These are phyloP conservation scores for Striga hermonthica DNA, from an alignment of 305 asterid species.

Conservation along the genomic window DNA sequence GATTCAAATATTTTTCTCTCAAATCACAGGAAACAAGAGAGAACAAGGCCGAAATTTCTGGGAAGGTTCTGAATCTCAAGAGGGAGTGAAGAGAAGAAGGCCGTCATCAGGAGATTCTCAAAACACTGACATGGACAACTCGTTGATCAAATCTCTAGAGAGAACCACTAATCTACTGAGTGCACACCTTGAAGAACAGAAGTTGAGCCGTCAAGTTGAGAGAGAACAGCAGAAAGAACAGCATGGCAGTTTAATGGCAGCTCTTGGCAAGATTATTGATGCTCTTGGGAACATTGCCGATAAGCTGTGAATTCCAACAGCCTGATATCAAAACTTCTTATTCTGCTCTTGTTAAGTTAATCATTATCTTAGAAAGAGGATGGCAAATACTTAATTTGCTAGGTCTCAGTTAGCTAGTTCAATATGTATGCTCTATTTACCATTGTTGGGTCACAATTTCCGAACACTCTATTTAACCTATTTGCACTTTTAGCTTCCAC, in stretches of 20 bases:
- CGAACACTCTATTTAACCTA: too few relatives aligned
- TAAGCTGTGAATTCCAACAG: slow-evolving; percentile 32
- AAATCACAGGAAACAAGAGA: slow-evolving; percentile 40
- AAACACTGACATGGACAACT: slow-evolving; percentile 26
- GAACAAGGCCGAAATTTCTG: slow-evolving; percentile 32
- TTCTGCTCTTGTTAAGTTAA: neutral
- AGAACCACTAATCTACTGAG: slow-evolving; percentile 34
- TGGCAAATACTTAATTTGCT: too few relatives aligned
- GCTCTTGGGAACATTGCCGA: slow-evolving; percentile 40
- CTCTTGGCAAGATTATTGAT: slow-evolving; percentile 38
- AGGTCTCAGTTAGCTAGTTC: too few relatives aligned
- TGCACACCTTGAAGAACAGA: slow-evolving; percentile 41
- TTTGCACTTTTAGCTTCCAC: too few relatives aligned
- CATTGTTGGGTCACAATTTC: too few relatives aligned
- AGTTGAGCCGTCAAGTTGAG: slow-evolving; percentile 29
- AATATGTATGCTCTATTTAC: too few relatives aligned
- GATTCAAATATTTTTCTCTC: slow-evolving; percentile 14
- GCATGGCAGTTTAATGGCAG: slow-evolving; percentile 33
- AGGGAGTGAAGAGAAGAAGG: slow-evolving; percentile 47
- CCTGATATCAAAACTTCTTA: neutral
- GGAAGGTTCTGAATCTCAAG: slow-evolving; percentile 38
- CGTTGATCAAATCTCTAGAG: slow-evolving; percentile 39
- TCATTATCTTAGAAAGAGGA: too few relatives aligned
- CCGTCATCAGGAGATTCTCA: slow-evolving; percentile 33
- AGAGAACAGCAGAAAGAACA: slow-evolving; percentile 38